phyloP scores from a whole-genome alignment of 768 basidiomycete genomes.

The Hygrocybe punicea region DNA sequence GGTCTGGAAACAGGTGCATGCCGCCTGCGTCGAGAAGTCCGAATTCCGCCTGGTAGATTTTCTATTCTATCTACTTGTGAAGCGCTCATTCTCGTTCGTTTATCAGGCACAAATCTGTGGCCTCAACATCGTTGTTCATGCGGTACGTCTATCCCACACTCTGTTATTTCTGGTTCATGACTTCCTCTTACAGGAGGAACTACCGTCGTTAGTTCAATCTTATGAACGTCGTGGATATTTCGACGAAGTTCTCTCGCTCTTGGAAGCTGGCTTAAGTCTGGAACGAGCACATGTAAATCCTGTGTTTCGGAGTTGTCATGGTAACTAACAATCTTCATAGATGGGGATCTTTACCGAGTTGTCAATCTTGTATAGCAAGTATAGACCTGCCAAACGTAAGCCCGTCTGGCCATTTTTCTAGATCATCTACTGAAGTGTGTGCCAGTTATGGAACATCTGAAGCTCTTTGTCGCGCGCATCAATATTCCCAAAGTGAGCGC shows the following conservation, averaged over 20 bases:
- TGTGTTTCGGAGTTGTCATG: not conserved
- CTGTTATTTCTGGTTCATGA: conserved; percentile 21
- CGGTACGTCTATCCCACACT: conserved; percentile 36
- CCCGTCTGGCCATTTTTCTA: conserved; percentile 11
- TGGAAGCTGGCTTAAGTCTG: conserved; percentile 94
- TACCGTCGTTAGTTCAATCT: conserved; percentile 65
- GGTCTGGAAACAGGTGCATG: conserved; percentile 99
- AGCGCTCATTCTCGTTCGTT: conserved; percentile 8
- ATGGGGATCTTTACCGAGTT: conserved; percentile 99
- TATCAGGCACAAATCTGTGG: conserved; percentile 93
- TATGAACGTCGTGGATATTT: conserved; percentile 94
- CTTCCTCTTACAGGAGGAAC: conserved; percentile 58
- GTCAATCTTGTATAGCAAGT: conserved; percentile 89
- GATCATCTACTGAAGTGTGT: not conserved
- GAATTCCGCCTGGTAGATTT: conserved; percentile 85
- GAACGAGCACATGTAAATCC: conserved; percentile 75
- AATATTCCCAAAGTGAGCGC: conserved; percentile 85
- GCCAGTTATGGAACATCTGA: conserved; percentile 96
- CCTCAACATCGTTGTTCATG: conserved; percentile 95
- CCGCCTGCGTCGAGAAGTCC: conserved; percentile 94
- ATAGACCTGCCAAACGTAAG: conserved; percentile 87
- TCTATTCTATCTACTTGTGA: not conserved
- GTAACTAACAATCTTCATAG: not conserved
- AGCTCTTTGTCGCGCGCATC: conserved; percentile 91
- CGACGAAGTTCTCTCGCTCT: conserved; percentile 84